Percentiles rank a stretch among this genome's conserved stretches.
These are phyloP conservation scores for Nemophila menziesii DNA, from an alignment of 257 asterid species.

Conservation along the genomic window DNA sequence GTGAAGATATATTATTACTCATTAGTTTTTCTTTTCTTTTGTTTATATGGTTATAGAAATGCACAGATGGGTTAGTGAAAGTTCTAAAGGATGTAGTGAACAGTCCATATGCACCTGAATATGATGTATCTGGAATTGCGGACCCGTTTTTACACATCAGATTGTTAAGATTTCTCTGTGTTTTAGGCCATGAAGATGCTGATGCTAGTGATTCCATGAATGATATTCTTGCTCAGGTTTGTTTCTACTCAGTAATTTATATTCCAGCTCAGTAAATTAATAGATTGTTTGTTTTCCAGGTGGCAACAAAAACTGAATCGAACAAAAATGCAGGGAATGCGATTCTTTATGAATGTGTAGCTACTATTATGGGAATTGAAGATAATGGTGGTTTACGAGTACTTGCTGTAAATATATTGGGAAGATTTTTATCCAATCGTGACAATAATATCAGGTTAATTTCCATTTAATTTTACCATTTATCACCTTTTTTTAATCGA, in stretches of 20 bases:
- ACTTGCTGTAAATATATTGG: conserved; percentile 92
- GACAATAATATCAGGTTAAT: conserved; percentile 88
- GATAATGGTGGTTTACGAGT: conserved; percentile 94
- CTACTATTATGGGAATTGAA: conserved; percentile 79
- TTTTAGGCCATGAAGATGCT: conserved; percentile 85
- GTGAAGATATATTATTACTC: neutral
- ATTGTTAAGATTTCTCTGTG: conserved; percentile 70
- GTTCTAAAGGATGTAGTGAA: conserved; percentile 68
- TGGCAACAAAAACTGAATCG: conserved; percentile 94
- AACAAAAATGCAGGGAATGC: conserved; percentile 96
- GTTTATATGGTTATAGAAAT: conserved; percentile 43
- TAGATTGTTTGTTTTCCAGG: conserved; percentile 34
- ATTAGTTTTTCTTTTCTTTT: conserved; percentile 9
- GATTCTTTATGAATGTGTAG: conserved; percentile 94
- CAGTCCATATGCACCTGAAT: conserved; percentile 96
- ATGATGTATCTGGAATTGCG: conserved; percentile 81
- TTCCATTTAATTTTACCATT: conserved; percentile 1
- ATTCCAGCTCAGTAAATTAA: neutral
- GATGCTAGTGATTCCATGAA: conserved; percentile 95
- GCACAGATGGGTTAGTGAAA: conserved; percentile 85
- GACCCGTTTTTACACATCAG: conserved; percentile 94
- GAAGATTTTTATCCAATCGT: conserved; percentile 95
- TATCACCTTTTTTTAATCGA: conserved; percentile 3
- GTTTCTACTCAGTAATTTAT: conserved; percentile 8
- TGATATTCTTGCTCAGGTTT: conserved; percentile 96